Conservation (phyloP, 1,139 yeast genomes). For the Candida labiduridarum region DNA sequence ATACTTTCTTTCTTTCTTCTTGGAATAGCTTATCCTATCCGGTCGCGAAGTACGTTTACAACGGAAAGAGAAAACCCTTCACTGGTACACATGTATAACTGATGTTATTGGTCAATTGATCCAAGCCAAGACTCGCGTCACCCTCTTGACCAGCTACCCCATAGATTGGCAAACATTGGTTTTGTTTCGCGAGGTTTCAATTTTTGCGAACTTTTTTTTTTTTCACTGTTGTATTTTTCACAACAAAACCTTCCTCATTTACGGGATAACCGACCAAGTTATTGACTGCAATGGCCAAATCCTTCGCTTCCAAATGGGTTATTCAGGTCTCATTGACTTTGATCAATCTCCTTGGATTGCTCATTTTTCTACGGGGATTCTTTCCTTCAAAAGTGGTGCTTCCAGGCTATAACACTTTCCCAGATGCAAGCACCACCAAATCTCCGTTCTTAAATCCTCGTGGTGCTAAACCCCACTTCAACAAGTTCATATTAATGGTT, state of each 20-base stretch:
- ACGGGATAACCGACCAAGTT: not conserved
- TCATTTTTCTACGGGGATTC: conserved; percentile 76
- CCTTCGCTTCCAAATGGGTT: conserved; percentile 17
- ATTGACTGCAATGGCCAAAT: conserved; percentile 11
- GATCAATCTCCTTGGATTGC: conserved; percentile 49
- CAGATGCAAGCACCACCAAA: conserved; percentile 22
- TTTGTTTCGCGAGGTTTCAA: too few relatives aligned
- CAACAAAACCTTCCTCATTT: not conserved
- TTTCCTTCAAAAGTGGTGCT: conserved; percentile 83
- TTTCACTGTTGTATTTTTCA: not conserved
- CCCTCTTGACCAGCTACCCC: too few relatives aligned
- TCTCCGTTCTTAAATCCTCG: conserved; percentile 15
- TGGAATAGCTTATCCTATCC: too few relatives aligned
- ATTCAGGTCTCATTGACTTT: conserved; percentile 13
- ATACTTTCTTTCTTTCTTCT: too few relatives aligned
- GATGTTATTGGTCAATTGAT: too few relatives aligned
- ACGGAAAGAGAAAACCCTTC: too few relatives aligned
- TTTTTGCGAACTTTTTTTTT: not conserved
- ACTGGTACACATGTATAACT: too few relatives aligned
- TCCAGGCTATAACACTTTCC: conserved; percentile 52
- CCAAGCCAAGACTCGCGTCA: too few relatives aligned
- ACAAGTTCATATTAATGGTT: conserved; percentile 75
- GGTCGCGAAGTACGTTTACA: too few relatives aligned
- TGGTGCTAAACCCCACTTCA: conserved; percentile 51
- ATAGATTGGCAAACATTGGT: too few relatives aligned